These are phyloP conservation scores for Pleoardoris graminearum DNA, from an alignment of 2,329 filamentous ascomycete species.

Conservation along the genomic window DNA sequence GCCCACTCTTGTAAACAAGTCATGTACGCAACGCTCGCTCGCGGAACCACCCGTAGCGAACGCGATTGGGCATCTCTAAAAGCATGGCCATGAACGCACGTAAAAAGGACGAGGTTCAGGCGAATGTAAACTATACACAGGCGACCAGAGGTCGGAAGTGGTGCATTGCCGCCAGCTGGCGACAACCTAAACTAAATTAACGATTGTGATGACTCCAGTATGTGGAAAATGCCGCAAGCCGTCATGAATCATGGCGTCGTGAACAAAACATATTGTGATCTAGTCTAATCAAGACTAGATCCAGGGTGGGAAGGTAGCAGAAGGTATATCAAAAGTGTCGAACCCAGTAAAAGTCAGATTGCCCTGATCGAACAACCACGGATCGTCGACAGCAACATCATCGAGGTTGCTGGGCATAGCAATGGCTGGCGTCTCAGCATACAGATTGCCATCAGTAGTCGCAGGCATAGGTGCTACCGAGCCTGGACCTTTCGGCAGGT, in stretches of 20 bases:
- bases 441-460: conserved; percentile 26
- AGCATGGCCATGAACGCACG: conserved; percentile 26
- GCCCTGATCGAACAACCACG: conserved; percentile 33
- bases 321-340: conserved; percentile 27
- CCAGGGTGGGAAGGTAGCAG: conserved; percentile 34
- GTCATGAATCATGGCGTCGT: conserved; percentile 46
- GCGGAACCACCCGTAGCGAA: conserved; percentile 14
- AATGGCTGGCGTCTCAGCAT: conserved; percentile 35
- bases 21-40: conserved; percentile 25
- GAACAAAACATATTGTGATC: conserved; percentile 18
- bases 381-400: conserved; percentile 32
- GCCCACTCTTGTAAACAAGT: conserved; percentile 20
- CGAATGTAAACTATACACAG: conserved; percentile 42
- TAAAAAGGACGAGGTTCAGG: conserved; percentile 19
- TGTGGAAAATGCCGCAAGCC: conserved; percentile 31
- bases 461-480: conserved; percentile 28
- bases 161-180: conserved; percentile 18
- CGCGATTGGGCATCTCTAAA: conserved; percentile 22
- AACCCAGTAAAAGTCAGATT: conserved; percentile 30
- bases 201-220: conserved; percentile 22
- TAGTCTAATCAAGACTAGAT: conserved; percentile 34
- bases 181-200: conserved; percentile 21
- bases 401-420: conserved; percentile 38
- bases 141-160: conserved; percentile 34
- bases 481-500: conserved; percentile 33